Evolutionary conservation across 306 rosid species (phyloP).

Genomic region (Vigna nakashimae): DNA sequence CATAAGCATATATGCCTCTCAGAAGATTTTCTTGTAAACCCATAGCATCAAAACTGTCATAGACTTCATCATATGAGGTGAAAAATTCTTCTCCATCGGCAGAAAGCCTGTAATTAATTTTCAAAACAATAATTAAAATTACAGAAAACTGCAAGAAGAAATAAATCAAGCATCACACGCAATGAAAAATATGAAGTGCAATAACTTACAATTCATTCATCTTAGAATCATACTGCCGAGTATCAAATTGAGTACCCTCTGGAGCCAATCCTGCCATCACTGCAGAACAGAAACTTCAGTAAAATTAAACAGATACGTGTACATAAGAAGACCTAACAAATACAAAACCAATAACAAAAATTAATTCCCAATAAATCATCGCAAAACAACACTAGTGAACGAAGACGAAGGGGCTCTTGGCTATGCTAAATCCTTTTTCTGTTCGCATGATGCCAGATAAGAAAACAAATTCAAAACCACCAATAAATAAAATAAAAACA

Average conservation of each 20-base stretch:
- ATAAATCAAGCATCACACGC: background rate
- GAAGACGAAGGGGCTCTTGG: background rate
- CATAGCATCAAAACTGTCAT: slow-evolving; percentile 89
- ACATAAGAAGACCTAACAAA: background rate
- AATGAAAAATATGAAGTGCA: background rate
- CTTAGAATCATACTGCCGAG: slow-evolving; percentile 82
- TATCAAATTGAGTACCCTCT: slow-evolving; percentile 90
- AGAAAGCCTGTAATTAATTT: slow-evolving; percentile 59
- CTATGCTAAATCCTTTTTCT: no score
- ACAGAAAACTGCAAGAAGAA: slow-evolving; percentile 10
- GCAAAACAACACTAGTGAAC: background rate
- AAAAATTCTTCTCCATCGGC: slow-evolving; percentile 79
- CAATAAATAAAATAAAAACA: background rate
- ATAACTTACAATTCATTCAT: slow-evolving; percentile 78
- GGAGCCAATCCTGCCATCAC: slow-evolving; percentile 91
- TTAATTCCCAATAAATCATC: background rate
- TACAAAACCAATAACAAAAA: background rate
- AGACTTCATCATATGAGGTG: slow-evolving; percentile 84
- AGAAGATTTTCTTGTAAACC: slow-evolving; percentile 84
- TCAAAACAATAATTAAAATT: slow-evolving; percentile 1
- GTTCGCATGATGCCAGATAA: background rate
- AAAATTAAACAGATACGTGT: background rate
- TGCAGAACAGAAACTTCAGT: slow-evolving; percentile 31
- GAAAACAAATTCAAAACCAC: background rate
- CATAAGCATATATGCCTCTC: slow-evolving; percentile 95